These are phyloP conservation scores for Fusarium dimerum DNA, from an alignment of 2,329 filamentous ascomycete species.

Conservation along the genomic window DNA sequence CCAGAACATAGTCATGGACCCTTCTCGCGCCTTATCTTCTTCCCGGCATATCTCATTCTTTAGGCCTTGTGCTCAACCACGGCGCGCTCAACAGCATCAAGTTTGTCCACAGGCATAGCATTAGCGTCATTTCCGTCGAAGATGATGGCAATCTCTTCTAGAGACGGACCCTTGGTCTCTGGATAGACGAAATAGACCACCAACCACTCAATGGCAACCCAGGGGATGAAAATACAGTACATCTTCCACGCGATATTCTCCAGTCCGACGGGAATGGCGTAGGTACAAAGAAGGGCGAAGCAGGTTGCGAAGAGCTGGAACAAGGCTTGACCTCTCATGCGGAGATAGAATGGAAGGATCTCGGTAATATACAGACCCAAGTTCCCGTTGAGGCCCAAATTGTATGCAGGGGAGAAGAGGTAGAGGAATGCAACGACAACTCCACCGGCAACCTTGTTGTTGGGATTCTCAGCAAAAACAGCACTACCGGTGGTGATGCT, in stretches of 20 bases:
- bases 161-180: conserved; percentile 6
- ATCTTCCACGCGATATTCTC: conserved; percentile 3
- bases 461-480: conserved; percentile 13
- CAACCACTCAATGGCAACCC: conserved; percentile 2
- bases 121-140: neutral
- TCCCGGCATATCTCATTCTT: no score
- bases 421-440: conserved; percentile 37
- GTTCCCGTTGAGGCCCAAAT: conserved; percentile 15
- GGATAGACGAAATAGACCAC: conserved; percentile 5
- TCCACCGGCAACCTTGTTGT: conserved; percentile 18
- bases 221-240: conserved; percentile 5
- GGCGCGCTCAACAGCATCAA: neutral
- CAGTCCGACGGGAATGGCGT: neutral
- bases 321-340: conserved; percentile 8
- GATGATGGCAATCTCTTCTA: conserved; percentile 5
- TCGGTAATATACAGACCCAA: conserved; percentile 32
- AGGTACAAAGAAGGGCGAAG: neutral
- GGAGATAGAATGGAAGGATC: conserved; percentile 35
- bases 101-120: neutral
- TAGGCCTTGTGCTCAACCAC: neutral
- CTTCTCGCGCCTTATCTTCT: no score
- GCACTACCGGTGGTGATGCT: conserved; percentile 14
- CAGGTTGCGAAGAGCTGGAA: neutral
- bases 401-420: conserved; percentile 27
- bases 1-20: no score